Base-by-base conservation (phyloP, 2,329 filamentous ascomycete species). In the Aschersonia sp. region DNA sequence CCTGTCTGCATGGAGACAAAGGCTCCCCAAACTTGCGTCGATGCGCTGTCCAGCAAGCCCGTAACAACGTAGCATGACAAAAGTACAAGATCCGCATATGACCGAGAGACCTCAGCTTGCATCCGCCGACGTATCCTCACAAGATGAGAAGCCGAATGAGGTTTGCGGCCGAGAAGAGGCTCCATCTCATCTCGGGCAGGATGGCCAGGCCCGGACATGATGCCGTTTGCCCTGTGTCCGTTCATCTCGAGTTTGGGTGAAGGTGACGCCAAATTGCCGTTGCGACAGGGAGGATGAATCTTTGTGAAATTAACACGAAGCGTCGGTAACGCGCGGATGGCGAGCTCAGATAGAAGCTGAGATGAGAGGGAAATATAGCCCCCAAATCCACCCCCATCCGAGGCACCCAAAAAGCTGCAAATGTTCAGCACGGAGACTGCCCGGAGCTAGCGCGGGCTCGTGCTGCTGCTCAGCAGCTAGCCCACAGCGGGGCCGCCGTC, bases 1-100 rank as follows among this genome's bases (percentile, higher is more conserved):
- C 83, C 84, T 33, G 85, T 89, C 59, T 89, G 85, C 85, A 89
- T 89, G 56, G 81, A 85, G 41, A 87, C 84, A 56, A 90, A 90
- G 3, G 81, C 81, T 10, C 84, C 83, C 81, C 83, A 89, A 42
- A 83, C 83, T 49, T 80, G 82, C 44, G 85, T 83, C 2, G 83
- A 79, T 2, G 83, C 79, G 63, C 82, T 86, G 63, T 90, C 85
- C 6, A 87, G 72, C 9, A 90, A 68, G 4, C 85, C 85, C 0
- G 85, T 89, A 58, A 88, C 82, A 53, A 85, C 66, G 60, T 88
- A 89, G 64, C 83, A 87, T 31, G 78, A 66, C 4, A 90, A 67
- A 40, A 90, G 70, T 22, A 87, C 67, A 1, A 85, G 52, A 57
- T 90, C 85, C 11, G 79, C 77, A 71, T 79, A 75, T 43, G 75